These are phyloP conservation scores for Neocatenulostroma microsporum DNA, from an alignment of 2,329 filamentous ascomycete genomes.

Conservation along the genomic window DNA sequence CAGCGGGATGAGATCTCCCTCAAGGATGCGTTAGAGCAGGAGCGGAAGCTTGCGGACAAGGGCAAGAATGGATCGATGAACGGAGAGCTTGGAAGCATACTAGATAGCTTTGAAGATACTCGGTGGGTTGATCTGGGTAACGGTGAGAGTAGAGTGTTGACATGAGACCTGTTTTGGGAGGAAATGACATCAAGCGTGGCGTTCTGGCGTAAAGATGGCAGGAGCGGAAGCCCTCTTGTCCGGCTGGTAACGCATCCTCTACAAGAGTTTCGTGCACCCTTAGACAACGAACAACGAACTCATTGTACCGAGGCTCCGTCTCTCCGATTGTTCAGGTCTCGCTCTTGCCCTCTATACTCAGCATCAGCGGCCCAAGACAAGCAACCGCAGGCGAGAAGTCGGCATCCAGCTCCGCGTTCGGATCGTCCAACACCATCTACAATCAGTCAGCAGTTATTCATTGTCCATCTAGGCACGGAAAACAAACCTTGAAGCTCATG, in stretches of 20 bases:
- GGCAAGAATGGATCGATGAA: conserved; percentile 33
- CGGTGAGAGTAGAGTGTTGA: conserved; percentile 48
- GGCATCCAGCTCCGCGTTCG: neutral
- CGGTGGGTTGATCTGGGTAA: conserved; percentile 49
- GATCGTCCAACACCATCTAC: conserved; percentile 1
- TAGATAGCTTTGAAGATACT: conserved; percentile 35
- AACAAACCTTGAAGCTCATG: conserved; percentile 10
- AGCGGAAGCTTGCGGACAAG: conserved; percentile 22
- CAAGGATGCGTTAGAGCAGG: conserved; percentile 40
- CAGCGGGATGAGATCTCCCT: conserved; percentile 36
- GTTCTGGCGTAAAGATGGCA: too few relatives aligned
- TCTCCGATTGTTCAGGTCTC: too few relatives aligned
- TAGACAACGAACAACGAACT: too few relatives aligned
- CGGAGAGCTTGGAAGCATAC: conserved; percentile 23
- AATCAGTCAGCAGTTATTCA: too few relatives aligned
- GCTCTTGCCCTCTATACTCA: neutral
- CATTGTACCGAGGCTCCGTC: too few relatives aligned
- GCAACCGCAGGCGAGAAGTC: conserved; percentile 2
- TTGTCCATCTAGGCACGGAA: too few relatives aligned
- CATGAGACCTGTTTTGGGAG: conserved; percentile 23
- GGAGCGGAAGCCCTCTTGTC: too few relatives aligned
- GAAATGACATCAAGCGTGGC: too few relatives aligned
- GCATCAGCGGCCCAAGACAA: conserved; percentile 1
- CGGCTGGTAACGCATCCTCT: too few relatives aligned
- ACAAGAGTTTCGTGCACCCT: too few relatives aligned